Percentiles rank a stretch among this genome's conserved stretches.
Evolutionary conservation across 1,284 basidiomycete genomes (phyloP).

Genomic region (Clitocybe nebularis): DNA sequence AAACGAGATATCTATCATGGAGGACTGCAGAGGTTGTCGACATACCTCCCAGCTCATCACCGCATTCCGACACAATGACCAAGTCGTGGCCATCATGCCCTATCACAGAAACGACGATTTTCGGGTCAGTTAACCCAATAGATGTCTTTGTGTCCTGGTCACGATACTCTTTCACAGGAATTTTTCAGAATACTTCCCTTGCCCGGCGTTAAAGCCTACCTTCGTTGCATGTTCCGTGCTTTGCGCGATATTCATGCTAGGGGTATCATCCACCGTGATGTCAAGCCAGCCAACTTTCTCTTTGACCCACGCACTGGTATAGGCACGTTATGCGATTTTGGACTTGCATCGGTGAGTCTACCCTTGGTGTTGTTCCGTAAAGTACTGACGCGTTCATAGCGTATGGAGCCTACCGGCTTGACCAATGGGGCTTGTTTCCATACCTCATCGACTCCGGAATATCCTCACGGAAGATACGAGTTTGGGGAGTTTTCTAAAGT

Average conservation of each 20-base stretch:
- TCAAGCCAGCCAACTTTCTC: slow-evolving; percentile 98
- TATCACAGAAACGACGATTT: slow-evolving; percentile 94
- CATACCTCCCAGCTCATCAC: slow-evolving; percentile 92
- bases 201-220: slow-evolving; percentile 79
- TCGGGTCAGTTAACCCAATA: slow-evolving; percentile 69
- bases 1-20: slow-evolving; percentile 94
- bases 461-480: slow-evolving; percentile 61
- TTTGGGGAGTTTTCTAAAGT: slow-evolving; percentile 31
- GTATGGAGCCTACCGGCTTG: slow-evolving; percentile 47
- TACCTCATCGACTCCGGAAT: slow-evolving; percentile 51
- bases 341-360: slow-evolving; percentile 79
- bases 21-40: slow-evolving; percentile 76
- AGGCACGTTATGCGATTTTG: slow-evolving; percentile 94
- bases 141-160: no score
- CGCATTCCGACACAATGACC: slow-evolving; percentile 89
- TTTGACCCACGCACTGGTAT: slow-evolving; percentile 84
- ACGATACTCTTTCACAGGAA: no score
- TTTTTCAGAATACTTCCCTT: slow-evolving; percentile 74
- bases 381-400: slow-evolving; percentile 43
- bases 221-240: slow-evolving; percentile 89
- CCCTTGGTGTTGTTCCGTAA: no score
- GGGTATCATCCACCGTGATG: slow-evolving; percentile 92
- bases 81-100: slow-evolving; percentile 94
- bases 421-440: slow-evolving; percentile 68
- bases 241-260: slow-evolving; percentile 87